phyloP scores from a whole-genome alignment of 1,284 basidiomycete genomes.

The Cutaneotrichosporon mucoides region DNA sequence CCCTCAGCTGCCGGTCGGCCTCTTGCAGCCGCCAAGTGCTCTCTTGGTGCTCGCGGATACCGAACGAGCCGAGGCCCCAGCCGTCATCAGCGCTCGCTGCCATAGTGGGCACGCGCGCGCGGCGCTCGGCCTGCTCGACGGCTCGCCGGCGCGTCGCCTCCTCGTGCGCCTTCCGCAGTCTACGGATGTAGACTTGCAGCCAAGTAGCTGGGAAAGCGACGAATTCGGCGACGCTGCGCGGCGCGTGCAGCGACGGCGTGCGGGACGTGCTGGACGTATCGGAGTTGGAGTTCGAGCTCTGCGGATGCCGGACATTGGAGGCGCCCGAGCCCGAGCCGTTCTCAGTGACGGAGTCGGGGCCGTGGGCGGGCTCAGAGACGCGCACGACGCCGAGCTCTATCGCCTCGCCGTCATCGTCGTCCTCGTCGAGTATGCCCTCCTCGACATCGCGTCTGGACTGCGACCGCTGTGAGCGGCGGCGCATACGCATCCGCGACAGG shows the following conservation, averaged over 20 bases:
- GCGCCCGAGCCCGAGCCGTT: conserved; percentile 1
- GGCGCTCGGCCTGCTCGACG: conserved; percentile 37
- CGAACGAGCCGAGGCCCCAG: conserved; percentile 70
- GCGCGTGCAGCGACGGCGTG: conserved; percentile 42
- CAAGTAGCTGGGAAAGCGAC: conserved; percentile 43
- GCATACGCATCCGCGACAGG: background rate
- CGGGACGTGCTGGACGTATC: conserved; percentile 45
- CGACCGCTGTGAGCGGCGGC: background rate
- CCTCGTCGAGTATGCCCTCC: conserved; percentile 13
- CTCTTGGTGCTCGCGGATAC: conserved; percentile 54
- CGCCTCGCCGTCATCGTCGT: conserved; percentile 8
- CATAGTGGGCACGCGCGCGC: conserved; percentile 35
- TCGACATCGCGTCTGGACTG: conserved; percentile 14
- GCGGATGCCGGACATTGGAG: conserved; percentile 6
- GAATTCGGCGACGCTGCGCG: conserved; percentile 31
- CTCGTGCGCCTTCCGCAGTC: conserved; percentile 46
- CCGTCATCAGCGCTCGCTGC: conserved; percentile 19
- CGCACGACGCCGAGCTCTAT: conserved; percentile 17
- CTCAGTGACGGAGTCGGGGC: background rate
- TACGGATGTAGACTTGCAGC: conserved; percentile 42
- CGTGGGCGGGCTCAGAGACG: conserved; percentile 7
- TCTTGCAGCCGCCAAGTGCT: conserved; percentile 38
- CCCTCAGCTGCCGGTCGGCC: conserved; percentile 36
- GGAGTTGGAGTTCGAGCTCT: conserved; percentile 27
- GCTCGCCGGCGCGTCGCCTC: conserved; percentile 44